Conservation (phyloP, 108 stramenopile species). For the Nitzschia palea region DNA sequence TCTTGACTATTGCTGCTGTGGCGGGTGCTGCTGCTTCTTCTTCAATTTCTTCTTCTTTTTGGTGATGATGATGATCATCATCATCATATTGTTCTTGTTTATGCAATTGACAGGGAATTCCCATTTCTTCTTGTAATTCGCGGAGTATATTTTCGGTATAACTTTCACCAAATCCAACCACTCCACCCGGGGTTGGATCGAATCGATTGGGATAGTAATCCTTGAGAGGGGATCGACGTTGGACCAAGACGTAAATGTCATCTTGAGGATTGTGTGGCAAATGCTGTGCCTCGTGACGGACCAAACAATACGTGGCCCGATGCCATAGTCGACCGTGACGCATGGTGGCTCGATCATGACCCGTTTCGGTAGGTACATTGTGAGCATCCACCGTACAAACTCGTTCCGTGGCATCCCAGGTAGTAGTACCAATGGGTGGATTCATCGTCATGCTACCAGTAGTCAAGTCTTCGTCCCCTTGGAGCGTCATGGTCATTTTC, state of each 20-base stretch:
- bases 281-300: conserved; percentile 27
- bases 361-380: conserved; percentile 35
- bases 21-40: not conserved
- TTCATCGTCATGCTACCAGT: too few relatives aligned
- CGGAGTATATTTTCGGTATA: conserved; percentile 48
- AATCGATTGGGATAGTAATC: conserved; percentile 63
- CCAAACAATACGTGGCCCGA: conserved; percentile 58
- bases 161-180: conserved; percentile 55
- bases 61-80: too few relatives aligned
- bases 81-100: too few relatives aligned
- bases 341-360: conserved; percentile 41
- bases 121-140: conserved; percentile 70
- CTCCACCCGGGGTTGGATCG: conserved; percentile 67
- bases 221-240: conserved; percentile 41
- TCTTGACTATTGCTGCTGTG: not conserved
- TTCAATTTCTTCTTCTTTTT: too few relatives aligned
- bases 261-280: conserved; percentile 8
- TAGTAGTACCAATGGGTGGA: too few relatives aligned
- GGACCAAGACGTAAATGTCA: conserved; percentile 41
- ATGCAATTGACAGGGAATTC: conserved; percentile 27
- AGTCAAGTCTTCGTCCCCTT: too few relatives aligned
- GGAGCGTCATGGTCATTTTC: too few relatives aligned
- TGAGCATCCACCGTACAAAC: conserved; percentile 44
- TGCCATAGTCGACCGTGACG: conserved; percentile 57
- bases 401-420: conserved; percentile 47